phyloP scores from a whole-genome alignment of 257 asterid species.

The Primulina tabacum region DNA sequence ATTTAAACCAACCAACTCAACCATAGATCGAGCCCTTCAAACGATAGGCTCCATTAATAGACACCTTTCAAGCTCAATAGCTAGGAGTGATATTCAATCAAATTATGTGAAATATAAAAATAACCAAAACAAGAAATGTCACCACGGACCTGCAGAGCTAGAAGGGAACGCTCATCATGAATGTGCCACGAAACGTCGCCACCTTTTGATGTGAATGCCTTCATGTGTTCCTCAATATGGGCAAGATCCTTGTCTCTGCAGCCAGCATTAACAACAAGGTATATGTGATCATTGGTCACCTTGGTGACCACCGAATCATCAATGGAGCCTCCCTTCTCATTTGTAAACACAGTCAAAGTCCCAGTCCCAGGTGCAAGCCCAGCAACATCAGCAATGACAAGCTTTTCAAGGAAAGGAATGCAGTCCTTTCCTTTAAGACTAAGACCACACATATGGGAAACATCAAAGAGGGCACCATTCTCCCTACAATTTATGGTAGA shows the following conservation, averaged over 20 bases:
- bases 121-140: background rate
- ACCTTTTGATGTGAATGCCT: conserved; percentile 78
- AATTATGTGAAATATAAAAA: background rate
- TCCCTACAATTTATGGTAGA: conserved; percentile 93
- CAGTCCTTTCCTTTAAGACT: conserved; percentile 93
- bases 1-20: conserved; percentile 5
- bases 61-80: background rate
- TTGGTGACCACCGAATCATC: conserved; percentile 93
- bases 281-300: conserved; percentile 77
- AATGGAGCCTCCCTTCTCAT: conserved; percentile 96
- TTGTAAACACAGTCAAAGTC: conserved; percentile 80
- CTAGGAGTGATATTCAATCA: background rate
- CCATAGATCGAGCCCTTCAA: background rate
- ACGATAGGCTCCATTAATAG: background rate
- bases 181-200: conserved; percentile 98
- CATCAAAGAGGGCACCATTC: conserved; percentile 93
- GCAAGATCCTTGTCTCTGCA: conserved; percentile 98
- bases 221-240: conserved; percentile 97
- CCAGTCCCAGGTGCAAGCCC: conserved; percentile 96
- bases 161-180: conserved; percentile 90
- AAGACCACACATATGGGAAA: conserved; percentile 96
- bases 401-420: conserved; percentile 86
- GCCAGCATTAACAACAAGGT: conserved; percentile 96
- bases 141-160: conserved; percentile 81
- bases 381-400: conserved; percentile 89